phyloP scores from a whole-genome alignment of 352 stramenopile genomes.

The Stramenopiles sp. region DNA sequence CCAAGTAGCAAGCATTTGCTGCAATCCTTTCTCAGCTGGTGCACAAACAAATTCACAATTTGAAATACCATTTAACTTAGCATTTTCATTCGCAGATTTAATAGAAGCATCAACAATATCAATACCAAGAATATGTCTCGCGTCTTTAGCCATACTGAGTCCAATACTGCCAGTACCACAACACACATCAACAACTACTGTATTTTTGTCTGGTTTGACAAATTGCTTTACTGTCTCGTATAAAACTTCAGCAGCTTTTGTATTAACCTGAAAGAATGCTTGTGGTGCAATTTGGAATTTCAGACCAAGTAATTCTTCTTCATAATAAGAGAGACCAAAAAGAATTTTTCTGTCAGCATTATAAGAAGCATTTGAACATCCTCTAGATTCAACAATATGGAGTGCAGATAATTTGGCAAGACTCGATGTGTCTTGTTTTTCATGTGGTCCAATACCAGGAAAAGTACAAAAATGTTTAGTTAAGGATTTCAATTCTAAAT shows the following conservation, averaged over 20 bases:
- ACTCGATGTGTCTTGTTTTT: too few relatives aligned
- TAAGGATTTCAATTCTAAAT: too few relatives aligned
- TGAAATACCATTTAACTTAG: slow-evolving; percentile 17
- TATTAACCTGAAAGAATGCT: slow-evolving; percentile 80
- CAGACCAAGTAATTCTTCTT: slow-evolving; percentile 29
- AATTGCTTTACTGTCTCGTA: slow-evolving; percentile 14
- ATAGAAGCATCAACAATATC: slow-evolving; percentile 23
- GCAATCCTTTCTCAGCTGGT: slow-evolving; percentile 49
- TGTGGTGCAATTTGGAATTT: slow-evolving; percentile 46
- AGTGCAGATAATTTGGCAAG: too few relatives aligned
- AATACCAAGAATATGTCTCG: slow-evolving; percentile 27
- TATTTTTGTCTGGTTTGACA: slow-evolving; percentile 19
- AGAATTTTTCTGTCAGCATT: too few relatives aligned
- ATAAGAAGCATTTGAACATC: too few relatives aligned
- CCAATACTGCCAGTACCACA: slow-evolving; percentile 92
- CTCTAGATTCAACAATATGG: too few relatives aligned
- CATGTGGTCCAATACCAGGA: too few relatives aligned
- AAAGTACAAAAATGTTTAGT: too few relatives aligned
- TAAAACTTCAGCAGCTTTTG: slow-evolving; percentile 13
- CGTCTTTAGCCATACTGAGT: slow-evolving; percentile 17
- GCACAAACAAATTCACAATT: slow-evolving; percentile 55
- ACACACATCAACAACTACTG: slow-evolving; percentile 80
- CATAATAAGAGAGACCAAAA: too few relatives aligned
- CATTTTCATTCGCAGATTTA: not conserved
- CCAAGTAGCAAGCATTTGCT: too few relatives aligned